phyloP scores from a whole-genome alignment of 768 basidiomycete genomes.

The Tylopilus sp. region DNA sequence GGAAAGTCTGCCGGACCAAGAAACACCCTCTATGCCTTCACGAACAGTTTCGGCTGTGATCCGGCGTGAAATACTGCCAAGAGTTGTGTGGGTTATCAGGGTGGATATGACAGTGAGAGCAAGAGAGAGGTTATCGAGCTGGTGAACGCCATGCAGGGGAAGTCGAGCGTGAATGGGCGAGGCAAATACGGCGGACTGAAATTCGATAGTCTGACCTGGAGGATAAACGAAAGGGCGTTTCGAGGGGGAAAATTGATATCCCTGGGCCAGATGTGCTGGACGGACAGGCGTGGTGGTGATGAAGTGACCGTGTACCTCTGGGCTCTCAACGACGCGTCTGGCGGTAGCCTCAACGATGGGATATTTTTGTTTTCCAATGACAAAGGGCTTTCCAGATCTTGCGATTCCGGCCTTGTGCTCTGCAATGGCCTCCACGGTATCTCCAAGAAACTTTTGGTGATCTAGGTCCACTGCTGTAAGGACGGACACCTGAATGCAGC shows the following conservation, averaged over 20 bases:
- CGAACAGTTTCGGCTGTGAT: conserved; percentile 51
- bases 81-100: conserved; percentile 39
- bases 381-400: conserved; percentile 54
- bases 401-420: conserved; percentile 83
- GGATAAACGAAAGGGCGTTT: conserved; percentile 31
- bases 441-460: conserved; percentile 87
- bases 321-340: conserved; percentile 37
- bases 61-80: conserved; percentile 5
- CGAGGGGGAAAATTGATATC: conserved; percentile 33
- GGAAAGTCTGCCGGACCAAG: conserved; percentile 84
- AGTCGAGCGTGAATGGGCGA: conserved; percentile 48
- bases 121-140: conserved; percentile 77
- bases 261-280: conserved; percentile 32
- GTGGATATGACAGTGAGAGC: conserved; percentile 61
- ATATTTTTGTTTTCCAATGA: conserved; percentile 64
- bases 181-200: conserved; percentile 42
- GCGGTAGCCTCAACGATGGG: conserved; percentile 45
- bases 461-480: conserved; percentile 89
- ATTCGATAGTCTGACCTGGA: conserved; percentile 40
- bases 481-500: conserved; percentile 68
- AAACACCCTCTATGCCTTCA: conserved; percentile 53
- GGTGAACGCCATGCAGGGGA: conserved; percentile 77
- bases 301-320: conserved; percentile 39
- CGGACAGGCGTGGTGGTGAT: conserved; percentile 34
- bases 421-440: conserved; percentile 70